Evolutionary conservation across 306 rosid species (phyloP), one percentile per base, ranked within the genome.

Genomic region (Vigna mungo): DNA sequence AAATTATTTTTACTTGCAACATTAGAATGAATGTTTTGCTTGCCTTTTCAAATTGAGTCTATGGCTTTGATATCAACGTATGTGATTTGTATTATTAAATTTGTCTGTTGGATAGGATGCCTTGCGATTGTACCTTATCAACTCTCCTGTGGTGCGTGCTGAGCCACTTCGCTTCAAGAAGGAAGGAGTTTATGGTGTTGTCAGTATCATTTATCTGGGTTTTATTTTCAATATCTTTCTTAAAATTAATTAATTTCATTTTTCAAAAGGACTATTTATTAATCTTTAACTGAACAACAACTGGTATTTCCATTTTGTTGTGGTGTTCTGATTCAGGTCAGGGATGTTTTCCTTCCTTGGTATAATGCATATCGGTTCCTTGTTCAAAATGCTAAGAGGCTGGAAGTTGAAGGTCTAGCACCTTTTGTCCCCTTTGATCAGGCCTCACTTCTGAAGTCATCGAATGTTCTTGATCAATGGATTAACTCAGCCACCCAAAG

Each of bases 161-260:
- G 99, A 95, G 87, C 75, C 97, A 23, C 84, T 95, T 58, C 97
- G 96, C 15, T 95, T 95, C 87, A 95, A 95, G 89, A 92, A 85
- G 85, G 97, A 92, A 70, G 99, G 99, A 75, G 99, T 95, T 87
- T 91, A 87, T 80, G 96, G 99, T 77, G 99, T 95, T 87, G 99
- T 92, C 46, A 95, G 98, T 89, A 80, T 79, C 79, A 44, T 17
- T 63, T 60, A 55, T 44, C 27, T 15, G 43, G 11, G 41, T 74
- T 78, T 9, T 18, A 21, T 55, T 56, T 76, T 77, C 11, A 20
- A 61, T 68, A 25, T 37, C 17, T 61, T 49, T 9, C 36, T 43
- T 53, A 34, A 12, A 46, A 41, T 39, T 20, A 47, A 48, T 74
- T 43, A 48, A 65, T 59, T 82, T 58, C 36, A 48, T 59, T 30